Evolutionary conservation across 257 asterid genomes (phyloP).

Genomic region (Solanum etuberosum): DNA sequence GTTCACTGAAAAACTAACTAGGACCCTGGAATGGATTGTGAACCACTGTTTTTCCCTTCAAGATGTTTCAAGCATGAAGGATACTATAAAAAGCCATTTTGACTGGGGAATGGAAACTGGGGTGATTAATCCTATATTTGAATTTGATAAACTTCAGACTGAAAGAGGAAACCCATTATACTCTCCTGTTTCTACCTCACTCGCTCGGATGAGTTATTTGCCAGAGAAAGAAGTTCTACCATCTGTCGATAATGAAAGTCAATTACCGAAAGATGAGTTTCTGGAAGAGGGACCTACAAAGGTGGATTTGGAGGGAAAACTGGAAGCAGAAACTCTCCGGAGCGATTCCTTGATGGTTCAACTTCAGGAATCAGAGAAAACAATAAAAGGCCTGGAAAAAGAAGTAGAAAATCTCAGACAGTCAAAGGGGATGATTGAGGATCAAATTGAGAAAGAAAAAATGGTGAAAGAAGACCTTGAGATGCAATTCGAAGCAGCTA

Average conservation of each 20-base stretch:
- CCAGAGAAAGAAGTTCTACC: conserved; percentile 18
- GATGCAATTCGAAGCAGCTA: conserved; percentile 21
- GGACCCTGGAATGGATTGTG: conserved; percentile 64
- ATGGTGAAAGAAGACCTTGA: conserved; percentile 31
- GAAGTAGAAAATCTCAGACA: conserved; percentile 23
- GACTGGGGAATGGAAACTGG: conserved; percentile 59
- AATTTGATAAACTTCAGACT: conserved; percentile 11
- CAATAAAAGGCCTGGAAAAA: conserved; percentile 20
- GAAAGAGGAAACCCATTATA: conserved; percentile 3
- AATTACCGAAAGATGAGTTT: conserved; percentile 17
- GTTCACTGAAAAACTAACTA: conserved; percentile 39
- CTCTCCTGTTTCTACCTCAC: conserved; percentile 11
- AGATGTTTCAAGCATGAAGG: conserved; percentile 75
- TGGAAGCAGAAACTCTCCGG: conserved; percentile 24
- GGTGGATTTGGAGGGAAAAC: conserved; percentile 22
- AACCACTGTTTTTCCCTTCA: conserved; percentile 78
- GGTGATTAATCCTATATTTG: conserved; percentile 22
- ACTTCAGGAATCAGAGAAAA: conserved; percentile 33
- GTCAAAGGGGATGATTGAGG: conserved; percentile 19
- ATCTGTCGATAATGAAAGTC: conserved; percentile 12
- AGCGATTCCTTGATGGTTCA: conserved; percentile 25
- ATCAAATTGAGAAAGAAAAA: conserved; percentile 19
- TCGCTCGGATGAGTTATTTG: conserved; percentile 6
- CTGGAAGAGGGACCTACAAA: conserved; percentile 13
- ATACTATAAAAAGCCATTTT: conserved; percentile 38